Conservation (phyloP, 148 eudicot genomes). For the Simmondsia chinensis region DNA sequence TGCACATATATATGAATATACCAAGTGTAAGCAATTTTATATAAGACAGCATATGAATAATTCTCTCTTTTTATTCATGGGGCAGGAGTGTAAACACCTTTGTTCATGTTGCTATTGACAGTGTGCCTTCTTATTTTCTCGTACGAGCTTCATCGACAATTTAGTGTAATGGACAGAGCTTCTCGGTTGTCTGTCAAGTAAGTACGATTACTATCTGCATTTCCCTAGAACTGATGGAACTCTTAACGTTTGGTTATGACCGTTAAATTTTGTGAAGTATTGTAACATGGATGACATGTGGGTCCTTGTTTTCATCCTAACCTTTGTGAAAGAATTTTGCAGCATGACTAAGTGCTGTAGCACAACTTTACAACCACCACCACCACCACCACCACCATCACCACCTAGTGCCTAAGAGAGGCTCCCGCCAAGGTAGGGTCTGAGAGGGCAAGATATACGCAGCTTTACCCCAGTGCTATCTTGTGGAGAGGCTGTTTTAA, state of each 20-base stretch:
- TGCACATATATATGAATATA: conserved; percentile 62
- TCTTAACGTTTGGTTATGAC: neutral
- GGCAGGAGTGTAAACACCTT: neutral
- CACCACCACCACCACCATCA: too few species aligned
- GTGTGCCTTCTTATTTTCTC: conserved; percentile 65
- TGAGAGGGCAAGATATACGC: too few species aligned
- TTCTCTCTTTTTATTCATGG: neutral
- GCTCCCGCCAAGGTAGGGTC: too few species aligned
- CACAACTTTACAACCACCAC: too few species aligned
- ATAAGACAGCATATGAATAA: neutral
- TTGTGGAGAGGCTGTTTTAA: too few species aligned
- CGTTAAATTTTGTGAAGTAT: neutral
- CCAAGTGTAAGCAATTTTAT: conserved; percentile 58
- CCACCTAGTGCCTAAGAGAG: too few species aligned
- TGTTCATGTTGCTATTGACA: conserved; percentile 18
- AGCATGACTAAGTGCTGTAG: too few species aligned
- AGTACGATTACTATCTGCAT: conserved; percentile 14
- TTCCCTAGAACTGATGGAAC: neutral
- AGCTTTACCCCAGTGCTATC: too few species aligned
- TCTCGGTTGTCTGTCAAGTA: conserved; percentile 62
- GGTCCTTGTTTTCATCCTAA: too few species aligned
- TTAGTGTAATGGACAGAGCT: conserved; percentile 25
- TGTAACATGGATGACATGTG: too few species aligned
- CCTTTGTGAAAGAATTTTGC: too few species aligned
- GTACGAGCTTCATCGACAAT: conserved; percentile 70